Base-by-base conservation (phyloP, 257 asterid species). In the Penstemon davidsonii region DNA sequence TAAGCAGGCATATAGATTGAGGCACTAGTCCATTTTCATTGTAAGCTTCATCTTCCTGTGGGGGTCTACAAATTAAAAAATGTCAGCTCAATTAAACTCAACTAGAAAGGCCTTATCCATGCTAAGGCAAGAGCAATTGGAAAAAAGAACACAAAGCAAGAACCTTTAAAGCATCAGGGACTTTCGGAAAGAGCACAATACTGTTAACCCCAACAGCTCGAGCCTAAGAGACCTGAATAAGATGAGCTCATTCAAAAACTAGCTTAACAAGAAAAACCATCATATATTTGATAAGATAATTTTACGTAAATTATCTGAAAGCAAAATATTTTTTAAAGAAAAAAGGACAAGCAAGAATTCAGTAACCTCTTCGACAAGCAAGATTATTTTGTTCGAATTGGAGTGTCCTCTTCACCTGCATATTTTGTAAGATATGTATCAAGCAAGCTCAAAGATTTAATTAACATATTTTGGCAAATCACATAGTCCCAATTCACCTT, bases 131-230 rank as follows among this genome's bases (percentile, higher is more conserved):
- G 25, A 53, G 15, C 13, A 71, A 43, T 53, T 45, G 37, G 15
- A 68, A 68, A 71, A 56, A 67, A 4, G 52, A 60, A 13, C 44
- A 62, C 9, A 19, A 64, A 59, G 45, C 46, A 55, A 76, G 76
- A 67, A 92, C 99, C 99, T 90, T 93, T 43, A 93, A 81, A 73
- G 92, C 96, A 78, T 93, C 97, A 4, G 99, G 99, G 58, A 90
- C 84, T 88, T 93, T 93, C 4, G 99, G 99, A 78, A 93, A 93
- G 62, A 93, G 96, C 77, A 93, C 96, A 55, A 93, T 78, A 82
- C 99, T 90, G 88, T 90, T 93, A 55, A 93, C 97, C 44, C 99
- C 99, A 67, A 88, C 97, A 84, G 87, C 99, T 65, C 87, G 84
- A 44, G 99, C 99, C 82, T 85, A 88, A 12, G 92, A 45, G 15